Percentiles rank a stretch among this genome's conserved stretches.
Evolutionary conservation across 2,329 filamentous ascomycete genomes (phyloP).

Genomic region (Aureobasidium sp.): DNA sequence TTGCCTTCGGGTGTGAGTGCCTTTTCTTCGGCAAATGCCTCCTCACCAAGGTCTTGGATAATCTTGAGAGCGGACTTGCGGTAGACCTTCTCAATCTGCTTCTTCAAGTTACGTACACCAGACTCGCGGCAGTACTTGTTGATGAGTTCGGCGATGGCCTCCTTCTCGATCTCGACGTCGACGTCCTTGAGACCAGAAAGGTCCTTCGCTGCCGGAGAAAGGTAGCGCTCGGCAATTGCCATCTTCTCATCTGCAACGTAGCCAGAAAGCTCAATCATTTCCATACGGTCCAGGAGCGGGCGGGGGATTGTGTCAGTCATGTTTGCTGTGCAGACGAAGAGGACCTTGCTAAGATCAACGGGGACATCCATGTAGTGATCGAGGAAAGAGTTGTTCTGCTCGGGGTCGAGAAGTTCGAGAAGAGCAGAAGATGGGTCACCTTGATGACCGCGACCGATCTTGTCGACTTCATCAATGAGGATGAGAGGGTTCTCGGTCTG

Average conservation of each 20-base stretch:
- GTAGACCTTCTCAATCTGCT: slow-evolving; percentile 99
- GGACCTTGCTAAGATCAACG: slow-evolving; percentile 91
- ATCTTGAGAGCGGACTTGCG: slow-evolving; percentile 96
- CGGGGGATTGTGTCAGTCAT: slow-evolving; percentile 97
- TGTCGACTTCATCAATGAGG: slow-evolving; percentile 95
- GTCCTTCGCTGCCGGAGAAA: slow-evolving; percentile 90
- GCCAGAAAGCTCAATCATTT: slow-evolving; percentile 89
- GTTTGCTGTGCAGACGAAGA: slow-evolving; percentile 98
- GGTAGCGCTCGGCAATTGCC: slow-evolving; percentile 89
- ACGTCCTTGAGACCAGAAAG: slow-evolving; percentile 83
- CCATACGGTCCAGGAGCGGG: slow-evolving; percentile 92
- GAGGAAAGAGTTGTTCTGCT: slow-evolving; percentile 94
- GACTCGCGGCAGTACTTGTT: slow-evolving; percentile 98
- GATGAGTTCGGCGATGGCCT: slow-evolving; percentile 91
- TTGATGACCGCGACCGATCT: slow-evolving; percentile 93
- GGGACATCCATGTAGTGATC: slow-evolving; percentile 99
- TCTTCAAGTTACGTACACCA: slow-evolving; percentile 94
- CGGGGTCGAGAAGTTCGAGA: slow-evolving; percentile 86
- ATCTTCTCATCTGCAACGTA: slow-evolving; percentile 99
- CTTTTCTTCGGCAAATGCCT: slow-evolving; percentile 62
- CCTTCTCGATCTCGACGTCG: slow-evolving; percentile 76
- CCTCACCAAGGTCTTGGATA: slow-evolving; percentile 85
- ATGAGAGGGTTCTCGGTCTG: slow-evolving; percentile 97
- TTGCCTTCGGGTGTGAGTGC: slow-evolving; percentile 82
- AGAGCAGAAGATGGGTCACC: slow-evolving; percentile 92